Evolutionary conservation across 495 filamentous ascomycete genomes (phyloP).

Genomic region (Penicillium antarcticum): DNA sequence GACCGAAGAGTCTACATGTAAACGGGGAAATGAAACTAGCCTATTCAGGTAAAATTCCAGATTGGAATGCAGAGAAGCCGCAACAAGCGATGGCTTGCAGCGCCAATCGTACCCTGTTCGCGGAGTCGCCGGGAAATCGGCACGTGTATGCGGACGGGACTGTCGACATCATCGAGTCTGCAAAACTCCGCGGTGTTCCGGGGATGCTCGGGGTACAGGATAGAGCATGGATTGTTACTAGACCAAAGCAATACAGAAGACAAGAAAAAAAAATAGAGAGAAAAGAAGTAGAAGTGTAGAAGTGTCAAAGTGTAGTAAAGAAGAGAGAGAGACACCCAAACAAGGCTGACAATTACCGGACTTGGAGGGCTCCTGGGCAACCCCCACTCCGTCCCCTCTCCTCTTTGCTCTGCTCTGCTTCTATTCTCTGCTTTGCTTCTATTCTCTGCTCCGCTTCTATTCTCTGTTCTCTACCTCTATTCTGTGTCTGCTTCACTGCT

Average conservation of each 20-base stretch:
- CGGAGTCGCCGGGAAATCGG: slow-evolving; percentile 19
- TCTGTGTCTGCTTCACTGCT: slow-evolving; percentile 1
- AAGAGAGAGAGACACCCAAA: too few species aligned
- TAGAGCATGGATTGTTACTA: too few species aligned
- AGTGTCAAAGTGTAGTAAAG: neutral
- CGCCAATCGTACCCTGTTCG: neutral
- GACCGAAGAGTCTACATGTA: neutral
- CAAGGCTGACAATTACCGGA: too few species aligned
- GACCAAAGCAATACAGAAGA: too few species aligned
- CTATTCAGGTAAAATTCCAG: slow-evolving; percentile 23
- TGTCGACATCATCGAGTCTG: slow-evolving; percentile 15
- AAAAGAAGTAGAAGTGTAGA: neutral
- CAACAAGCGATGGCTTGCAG: slow-evolving; percentile 8
- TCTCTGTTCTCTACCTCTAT: neutral
- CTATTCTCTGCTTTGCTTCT: slow-evolving; percentile 9
- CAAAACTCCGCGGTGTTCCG: slow-evolving; percentile 19
- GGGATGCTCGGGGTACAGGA: too few species aligned
- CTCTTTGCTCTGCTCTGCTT: slow-evolving; percentile 11
- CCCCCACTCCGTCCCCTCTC: slow-evolving; percentile 11
- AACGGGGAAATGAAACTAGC: slow-evolving; percentile 7
- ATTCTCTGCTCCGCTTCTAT: slow-evolving; percentile 7
- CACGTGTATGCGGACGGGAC: slow-evolving; percentile 7
- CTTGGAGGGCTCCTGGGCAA: neutral
- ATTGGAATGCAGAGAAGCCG: slow-evolving; percentile 6
- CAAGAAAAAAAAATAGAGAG: too few species aligned